A percentile compares a stretch with the other conserved stretches of the same genome.
Evolutionary conservation across 75 land plant species (phyloP).

Genomic region (Adiantum capillusveneris): DNA sequence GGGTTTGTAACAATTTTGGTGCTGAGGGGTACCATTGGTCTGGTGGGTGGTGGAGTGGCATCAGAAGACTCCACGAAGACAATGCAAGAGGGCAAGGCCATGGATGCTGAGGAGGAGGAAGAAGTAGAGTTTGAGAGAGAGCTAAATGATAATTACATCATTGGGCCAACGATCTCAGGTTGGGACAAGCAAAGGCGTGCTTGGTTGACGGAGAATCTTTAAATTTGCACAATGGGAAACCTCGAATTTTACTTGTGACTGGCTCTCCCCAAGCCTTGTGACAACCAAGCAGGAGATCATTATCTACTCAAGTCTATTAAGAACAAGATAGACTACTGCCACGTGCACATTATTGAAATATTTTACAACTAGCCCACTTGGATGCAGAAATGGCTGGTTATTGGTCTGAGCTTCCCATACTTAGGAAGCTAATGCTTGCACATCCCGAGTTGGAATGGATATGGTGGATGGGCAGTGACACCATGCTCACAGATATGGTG

Average conservation of each 20-base stretch:
- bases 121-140: too few relatives aligned
- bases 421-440: constrained; percentile 56
- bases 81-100: constrained; percentile 28
- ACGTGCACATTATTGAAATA: too few relatives aligned
- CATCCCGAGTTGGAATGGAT: constrained; percentile 71
- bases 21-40: constrained; percentile 33
- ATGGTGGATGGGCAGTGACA: constrained; percentile 89
- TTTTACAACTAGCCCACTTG: constrained; percentile 61
- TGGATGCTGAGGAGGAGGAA: too few relatives aligned
- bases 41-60: constrained; percentile 16
- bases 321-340: too few relatives aligned
- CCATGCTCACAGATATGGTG: constrained; percentile 81
- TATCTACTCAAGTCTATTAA: too few relatives aligned
- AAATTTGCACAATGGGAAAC: constrained; percentile 34
- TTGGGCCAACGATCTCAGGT: too few relatives aligned
- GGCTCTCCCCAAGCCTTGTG: constrained; percentile 75
- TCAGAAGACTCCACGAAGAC: constrained; percentile 3
- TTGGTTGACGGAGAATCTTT: constrained; percentile 42
- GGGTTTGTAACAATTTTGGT: constrained; percentile 75
- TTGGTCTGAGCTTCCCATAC: constrained; percentile 67
- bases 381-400: constrained; percentile 61
- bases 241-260: constrained; percentile 58
- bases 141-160: too few relatives aligned
- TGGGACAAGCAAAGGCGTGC: constrained; percentile 36
- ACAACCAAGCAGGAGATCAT: constrained; percentile 60